phyloP scores from a whole-genome alignment of 129 eudicot species.

The Silybum marianum region DNA sequence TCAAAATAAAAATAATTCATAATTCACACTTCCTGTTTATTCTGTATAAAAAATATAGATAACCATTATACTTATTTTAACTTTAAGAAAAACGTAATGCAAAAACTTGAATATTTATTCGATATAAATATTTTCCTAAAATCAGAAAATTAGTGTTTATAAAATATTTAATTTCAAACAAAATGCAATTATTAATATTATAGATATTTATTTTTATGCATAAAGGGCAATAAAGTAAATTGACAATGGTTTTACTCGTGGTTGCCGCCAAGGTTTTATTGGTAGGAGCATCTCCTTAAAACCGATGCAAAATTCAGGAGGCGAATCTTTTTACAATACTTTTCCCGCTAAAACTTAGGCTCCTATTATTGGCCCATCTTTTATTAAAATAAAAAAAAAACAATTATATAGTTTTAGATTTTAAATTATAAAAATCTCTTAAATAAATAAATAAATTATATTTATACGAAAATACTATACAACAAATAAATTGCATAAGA shows the following conservation, averaged over 20 bases:
- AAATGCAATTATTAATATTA: neutral
- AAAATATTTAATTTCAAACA: no score
- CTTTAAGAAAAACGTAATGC: neutral
- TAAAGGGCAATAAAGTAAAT: constrained; percentile 11
- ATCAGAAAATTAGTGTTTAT: neutral
- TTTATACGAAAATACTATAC: neutral
- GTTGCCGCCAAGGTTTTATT: constrained; percentile 39
- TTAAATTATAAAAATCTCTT: neutral
- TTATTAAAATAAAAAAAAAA: neutral
- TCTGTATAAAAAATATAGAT: neutral
- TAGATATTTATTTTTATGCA: neutral
- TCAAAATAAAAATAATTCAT: no score
- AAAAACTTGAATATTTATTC: neutral
- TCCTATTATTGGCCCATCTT: constrained; percentile 15
- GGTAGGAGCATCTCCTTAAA: constrained; percentile 38
- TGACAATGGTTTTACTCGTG: constrained; percentile 15
- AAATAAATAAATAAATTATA: neutral
- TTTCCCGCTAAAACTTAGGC: constrained; percentile 24
- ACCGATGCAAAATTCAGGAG: constrained; percentile 18
- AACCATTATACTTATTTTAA: neutral
- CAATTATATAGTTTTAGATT: neutral
- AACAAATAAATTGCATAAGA: no score
- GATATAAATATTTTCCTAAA: neutral
- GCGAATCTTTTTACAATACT: constrained; percentile 25
- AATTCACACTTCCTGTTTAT: no score